These are phyloP conservation scores for Isabelozyma gotoi DNA, from an alignment of 805 yeast genomes.

Conservation along the genomic window DNA sequence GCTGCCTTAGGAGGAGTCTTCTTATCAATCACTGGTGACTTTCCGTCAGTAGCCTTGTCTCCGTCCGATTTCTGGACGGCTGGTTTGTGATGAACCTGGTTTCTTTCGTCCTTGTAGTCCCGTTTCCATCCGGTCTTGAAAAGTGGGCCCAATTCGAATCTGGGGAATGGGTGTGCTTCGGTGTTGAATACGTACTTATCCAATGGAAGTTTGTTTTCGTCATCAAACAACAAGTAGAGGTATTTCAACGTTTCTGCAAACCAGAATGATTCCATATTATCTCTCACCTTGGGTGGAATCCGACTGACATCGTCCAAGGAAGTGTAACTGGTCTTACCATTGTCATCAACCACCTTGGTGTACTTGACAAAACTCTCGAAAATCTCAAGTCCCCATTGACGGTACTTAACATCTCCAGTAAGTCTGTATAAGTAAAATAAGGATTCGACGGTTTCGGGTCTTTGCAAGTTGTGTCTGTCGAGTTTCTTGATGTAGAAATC, in stretches of 20 bases:
- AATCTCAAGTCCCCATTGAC: conserved; percentile 89
- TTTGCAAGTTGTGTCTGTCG: conserved; percentile 83
- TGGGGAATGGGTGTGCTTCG: conserved; percentile 93
- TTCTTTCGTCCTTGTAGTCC: conserved; percentile 19
- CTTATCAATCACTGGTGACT: not conserved
- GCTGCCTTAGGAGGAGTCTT: not conserved
- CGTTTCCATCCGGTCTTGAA: conserved; percentile 67
- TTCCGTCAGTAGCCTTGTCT: not conserved
- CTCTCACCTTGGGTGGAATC: conserved; percentile 52
- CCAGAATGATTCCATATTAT: conserved; percentile 93
- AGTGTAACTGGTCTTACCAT: conserved; percentile 53
- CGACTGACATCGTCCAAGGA: conserved; percentile 65
- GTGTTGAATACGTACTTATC: conserved; percentile 79
- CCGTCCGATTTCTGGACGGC: not conserved
- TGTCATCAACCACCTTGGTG: conserved; percentile 45
- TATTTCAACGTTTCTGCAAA: conserved; percentile 90
- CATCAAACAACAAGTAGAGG: conserved; percentile 74
- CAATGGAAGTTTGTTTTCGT: conserved; percentile 60
- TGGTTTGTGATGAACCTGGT: conserved; percentile 1
- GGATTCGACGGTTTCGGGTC: conserved; percentile 94
- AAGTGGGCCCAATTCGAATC: conserved; percentile 48
- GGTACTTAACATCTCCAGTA: conserved; percentile 76
- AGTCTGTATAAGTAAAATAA: conserved; percentile 76
- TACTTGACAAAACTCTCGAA: conserved; percentile 67
- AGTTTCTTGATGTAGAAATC: conserved; percentile 70